A percentile compares a stretch with the other conserved stretches of the same genome.
Conservation (phyloP, 1,284 basidiomycete species). For the Psilocybe mexicana region DNA sequence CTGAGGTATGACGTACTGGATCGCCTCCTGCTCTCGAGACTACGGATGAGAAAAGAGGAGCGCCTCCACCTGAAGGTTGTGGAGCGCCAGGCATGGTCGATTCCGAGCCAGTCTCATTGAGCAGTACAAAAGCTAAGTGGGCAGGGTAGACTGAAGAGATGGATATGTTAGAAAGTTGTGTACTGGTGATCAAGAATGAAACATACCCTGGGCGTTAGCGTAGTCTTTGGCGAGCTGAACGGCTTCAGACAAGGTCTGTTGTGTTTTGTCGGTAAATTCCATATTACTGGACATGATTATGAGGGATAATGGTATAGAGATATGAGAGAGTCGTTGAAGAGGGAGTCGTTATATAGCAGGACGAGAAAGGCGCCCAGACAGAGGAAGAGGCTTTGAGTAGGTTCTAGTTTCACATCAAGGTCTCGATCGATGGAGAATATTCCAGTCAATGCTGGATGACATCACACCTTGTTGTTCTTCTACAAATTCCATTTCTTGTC, state of each 20-base stretch:
- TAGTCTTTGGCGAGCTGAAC: conserved; percentile 84
- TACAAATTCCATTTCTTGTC: too few species aligned
- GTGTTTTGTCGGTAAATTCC: conserved; percentile 82
- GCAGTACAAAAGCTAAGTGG: conserved; percentile 76
- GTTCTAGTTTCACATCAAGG: conserved; percentile 13
- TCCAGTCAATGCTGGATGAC: conserved; percentile 9
- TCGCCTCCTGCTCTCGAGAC: conserved; percentile 80
- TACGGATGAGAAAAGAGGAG: conserved; percentile 73
- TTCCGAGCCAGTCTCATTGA: conserved; percentile 57
- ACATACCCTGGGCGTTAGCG: conserved; percentile 70
- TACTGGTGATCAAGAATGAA: conserved; percentile 9
- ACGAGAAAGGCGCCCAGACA: not conserved
- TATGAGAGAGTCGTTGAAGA: not conserved
- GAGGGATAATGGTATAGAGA: not conserved
- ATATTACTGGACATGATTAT: conserved; percentile 51
- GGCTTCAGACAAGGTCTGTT: conserved; percentile 64
- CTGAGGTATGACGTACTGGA: conserved; percentile 45
- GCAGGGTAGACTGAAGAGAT: conserved; percentile 60
- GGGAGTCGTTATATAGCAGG: conserved; percentile 6
- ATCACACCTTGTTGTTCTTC: not conserved
- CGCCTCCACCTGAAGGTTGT: conserved; percentile 22
- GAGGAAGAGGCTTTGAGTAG: not conserved
- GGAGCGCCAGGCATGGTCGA: conserved; percentile 33
- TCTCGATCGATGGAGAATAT: conserved; percentile 15
- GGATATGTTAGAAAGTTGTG: not conserved